Conservation (phyloP, 768 basidiomycete species). For the Mycena epipterygia region DNA sequence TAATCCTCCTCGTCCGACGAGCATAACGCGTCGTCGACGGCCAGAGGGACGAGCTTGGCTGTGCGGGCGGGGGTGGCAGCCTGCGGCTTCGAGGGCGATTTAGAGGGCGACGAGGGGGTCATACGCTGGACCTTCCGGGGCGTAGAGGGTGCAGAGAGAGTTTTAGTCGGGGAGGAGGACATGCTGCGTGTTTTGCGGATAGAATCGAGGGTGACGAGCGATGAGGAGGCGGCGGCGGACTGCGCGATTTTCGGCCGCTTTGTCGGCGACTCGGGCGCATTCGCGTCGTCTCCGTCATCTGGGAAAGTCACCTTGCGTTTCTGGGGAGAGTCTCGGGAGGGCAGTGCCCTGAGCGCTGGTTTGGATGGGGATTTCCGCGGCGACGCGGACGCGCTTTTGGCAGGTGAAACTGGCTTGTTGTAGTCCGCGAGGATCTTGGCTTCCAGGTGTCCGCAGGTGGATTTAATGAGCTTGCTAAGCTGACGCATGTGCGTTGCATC, state of each 20-base stretch:
- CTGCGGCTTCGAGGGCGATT: slow-evolving; percentile 32
- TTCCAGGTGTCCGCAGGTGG: slow-evolving; percentile 2
- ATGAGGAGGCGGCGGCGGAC: slow-evolving; percentile 15
- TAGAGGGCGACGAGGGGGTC: slow-evolving; percentile 17
- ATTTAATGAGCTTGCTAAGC: slow-evolving; percentile 10
- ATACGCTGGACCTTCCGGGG: slow-evolving; percentile 18
- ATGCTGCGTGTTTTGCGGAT: slow-evolving; percentile 27
- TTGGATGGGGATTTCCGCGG: slow-evolving; percentile 29
- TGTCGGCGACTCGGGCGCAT: slow-evolving; percentile 56
- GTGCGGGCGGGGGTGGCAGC: slow-evolving; percentile 18
- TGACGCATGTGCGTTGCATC: background rate
- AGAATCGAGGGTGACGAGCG: slow-evolving; percentile 30
- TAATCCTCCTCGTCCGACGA: slow-evolving; percentile 40
- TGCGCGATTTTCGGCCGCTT: slow-evolving; percentile 54
- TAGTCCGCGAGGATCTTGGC: slow-evolving; percentile 24
- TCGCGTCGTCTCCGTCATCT: slow-evolving; percentile 47
- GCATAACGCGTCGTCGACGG: slow-evolving; percentile 34
- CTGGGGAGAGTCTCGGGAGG: slow-evolving; percentile 52
- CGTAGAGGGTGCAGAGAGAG: background rate
- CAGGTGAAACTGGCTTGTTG: slow-evolving; percentile 39
- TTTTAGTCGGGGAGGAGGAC: slow-evolving; percentile 29
- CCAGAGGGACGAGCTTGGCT: background rate
- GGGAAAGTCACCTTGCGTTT: slow-evolving; percentile 49
- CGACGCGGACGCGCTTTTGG: slow-evolving; percentile 38
- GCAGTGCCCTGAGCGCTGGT: slow-evolving; percentile 44